These are phyloP conservation scores for Colletotrichum sp. DNA, from an alignment of 2,329 filamentous ascomycete genomes.

Conservation along the genomic window DNA sequence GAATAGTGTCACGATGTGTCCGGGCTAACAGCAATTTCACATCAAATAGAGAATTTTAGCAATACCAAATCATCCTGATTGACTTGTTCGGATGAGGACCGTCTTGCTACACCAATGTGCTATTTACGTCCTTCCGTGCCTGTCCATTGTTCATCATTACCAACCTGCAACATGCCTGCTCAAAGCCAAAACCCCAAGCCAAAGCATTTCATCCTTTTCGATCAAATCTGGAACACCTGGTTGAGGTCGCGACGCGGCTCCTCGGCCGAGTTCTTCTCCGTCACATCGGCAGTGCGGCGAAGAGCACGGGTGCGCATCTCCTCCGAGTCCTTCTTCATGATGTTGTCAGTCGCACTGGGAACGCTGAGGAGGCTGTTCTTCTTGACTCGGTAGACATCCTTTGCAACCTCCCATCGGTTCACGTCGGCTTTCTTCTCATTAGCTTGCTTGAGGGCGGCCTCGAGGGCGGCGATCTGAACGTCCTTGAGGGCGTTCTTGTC, in stretches of 20 bases:
- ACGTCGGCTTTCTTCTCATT: neutral
- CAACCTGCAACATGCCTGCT: neutral
- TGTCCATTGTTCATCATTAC: neutral
- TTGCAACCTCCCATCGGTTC: neutral
- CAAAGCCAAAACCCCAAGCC: neutral
- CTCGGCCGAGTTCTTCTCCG: neutral
- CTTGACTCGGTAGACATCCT: neutral
- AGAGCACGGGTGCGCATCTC: neutral
- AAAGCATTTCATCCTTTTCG: neutral
- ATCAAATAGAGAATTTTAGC: neutral
- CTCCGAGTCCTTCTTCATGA: neutral
- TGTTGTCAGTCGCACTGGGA: neutral
- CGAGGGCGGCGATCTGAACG: conserved; percentile 14
- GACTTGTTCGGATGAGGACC: neutral
- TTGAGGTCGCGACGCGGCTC: neutral
- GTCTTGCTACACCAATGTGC: neutral
- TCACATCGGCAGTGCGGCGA: neutral
- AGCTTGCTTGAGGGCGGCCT: conserved; percentile 27
- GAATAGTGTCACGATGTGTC: neutral
- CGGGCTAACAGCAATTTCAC: neutral
- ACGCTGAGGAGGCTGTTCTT: neutral
- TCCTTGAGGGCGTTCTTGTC: neutral
- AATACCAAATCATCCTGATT: neutral
- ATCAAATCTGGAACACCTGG: neutral
- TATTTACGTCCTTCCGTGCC: neutral